Conservation (phyloP, 2,329 filamentous ascomycete species). For the Stachybotrys chlorohalonatus region DNA sequence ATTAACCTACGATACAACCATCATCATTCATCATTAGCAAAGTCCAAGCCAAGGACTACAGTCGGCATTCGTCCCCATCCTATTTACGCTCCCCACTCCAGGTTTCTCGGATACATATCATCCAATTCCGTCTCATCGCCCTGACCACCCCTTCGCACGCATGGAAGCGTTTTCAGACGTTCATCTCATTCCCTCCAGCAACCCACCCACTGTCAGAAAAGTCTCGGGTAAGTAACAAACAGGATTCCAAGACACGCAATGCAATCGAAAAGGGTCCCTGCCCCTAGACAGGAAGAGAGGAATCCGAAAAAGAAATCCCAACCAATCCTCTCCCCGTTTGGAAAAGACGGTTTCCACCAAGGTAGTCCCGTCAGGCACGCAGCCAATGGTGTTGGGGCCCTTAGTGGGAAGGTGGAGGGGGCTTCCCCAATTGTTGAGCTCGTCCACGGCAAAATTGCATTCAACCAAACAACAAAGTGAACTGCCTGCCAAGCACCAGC, state of each 20-base stretch:
- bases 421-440: conserved; percentile 2
- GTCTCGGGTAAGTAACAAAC: too few species aligned
- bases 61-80: neutral
- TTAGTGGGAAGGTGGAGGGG: neutral
- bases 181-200: too few species aligned
- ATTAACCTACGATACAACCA: too few species aligned
- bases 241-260: too few species aligned
- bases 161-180: too few species aligned
- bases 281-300: neutral
- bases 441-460: neutral
- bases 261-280: neutral
- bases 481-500: too few species aligned
- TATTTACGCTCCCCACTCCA: neutral
- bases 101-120: neutral
- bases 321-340: neutral
- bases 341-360: neutral
- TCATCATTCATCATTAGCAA: too few species aligned
- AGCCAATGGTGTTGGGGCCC: neutral
- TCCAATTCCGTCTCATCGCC: neutral
- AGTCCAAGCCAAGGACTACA: neutral
- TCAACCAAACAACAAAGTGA: neutral
- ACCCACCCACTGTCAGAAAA: too few species aligned
- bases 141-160: too few species aligned
- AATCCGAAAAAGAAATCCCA: neutral
- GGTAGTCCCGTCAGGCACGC: neutral